Percentiles rank a stretch among this genome's conserved stretches.
phyloP scores from a whole-genome alignment of 352 stramenopile genomes.

The Globisporangium okanoganense region DNA sequence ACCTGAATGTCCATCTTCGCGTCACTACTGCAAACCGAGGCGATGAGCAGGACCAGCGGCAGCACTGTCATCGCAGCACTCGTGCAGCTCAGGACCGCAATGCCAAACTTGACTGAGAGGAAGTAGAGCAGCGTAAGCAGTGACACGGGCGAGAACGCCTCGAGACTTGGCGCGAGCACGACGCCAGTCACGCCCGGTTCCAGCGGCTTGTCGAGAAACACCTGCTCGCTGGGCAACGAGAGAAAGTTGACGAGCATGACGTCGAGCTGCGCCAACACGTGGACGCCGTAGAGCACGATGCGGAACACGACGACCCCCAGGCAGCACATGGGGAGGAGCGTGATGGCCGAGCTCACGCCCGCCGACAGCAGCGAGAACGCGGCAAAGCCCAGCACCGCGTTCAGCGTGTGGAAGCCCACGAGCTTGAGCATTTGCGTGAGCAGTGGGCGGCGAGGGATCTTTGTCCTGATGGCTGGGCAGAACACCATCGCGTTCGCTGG shows the following conservation, averaged over 20 bases:
- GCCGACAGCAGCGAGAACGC: slow-evolving; percentile 53
- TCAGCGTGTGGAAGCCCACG: slow-evolving; percentile 51
- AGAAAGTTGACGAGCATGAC: slow-evolving; percentile 64
- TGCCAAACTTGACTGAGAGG: slow-evolving; percentile 45
- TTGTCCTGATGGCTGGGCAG: neutral
- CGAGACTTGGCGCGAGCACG: slow-evolving; percentile 37
- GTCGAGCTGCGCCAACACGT: slow-evolving; percentile 47
- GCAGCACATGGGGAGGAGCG: slow-evolving; percentile 61
- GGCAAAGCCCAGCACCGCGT: slow-evolving; percentile 42
- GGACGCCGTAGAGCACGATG: slow-evolving; percentile 50
- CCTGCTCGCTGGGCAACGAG: slow-evolving; percentile 13
- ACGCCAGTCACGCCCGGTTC: neutral
- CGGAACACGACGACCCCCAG: slow-evolving; percentile 61
- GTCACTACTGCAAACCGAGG: slow-evolving; percentile 7
- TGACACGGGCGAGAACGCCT: slow-evolving; percentile 54
- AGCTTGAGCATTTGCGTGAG: slow-evolving; percentile 7
- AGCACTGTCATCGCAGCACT: slow-evolving; percentile 29
- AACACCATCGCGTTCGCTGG: neutral
- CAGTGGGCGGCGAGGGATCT: neutral
- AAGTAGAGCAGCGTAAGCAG: slow-evolving; percentile 73
- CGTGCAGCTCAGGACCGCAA: slow-evolving; percentile 36
- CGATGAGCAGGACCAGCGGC: slow-evolving; percentile 24
- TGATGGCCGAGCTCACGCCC: slow-evolving; percentile 41
- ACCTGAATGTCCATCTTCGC: slow-evolving; percentile 19
- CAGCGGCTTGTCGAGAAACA: slow-evolving; percentile 9